Evolutionary conservation across 2,329 filamentous ascomycete genomes (phyloP).

Genomic region (Cladosporium oxysporum): DNA sequence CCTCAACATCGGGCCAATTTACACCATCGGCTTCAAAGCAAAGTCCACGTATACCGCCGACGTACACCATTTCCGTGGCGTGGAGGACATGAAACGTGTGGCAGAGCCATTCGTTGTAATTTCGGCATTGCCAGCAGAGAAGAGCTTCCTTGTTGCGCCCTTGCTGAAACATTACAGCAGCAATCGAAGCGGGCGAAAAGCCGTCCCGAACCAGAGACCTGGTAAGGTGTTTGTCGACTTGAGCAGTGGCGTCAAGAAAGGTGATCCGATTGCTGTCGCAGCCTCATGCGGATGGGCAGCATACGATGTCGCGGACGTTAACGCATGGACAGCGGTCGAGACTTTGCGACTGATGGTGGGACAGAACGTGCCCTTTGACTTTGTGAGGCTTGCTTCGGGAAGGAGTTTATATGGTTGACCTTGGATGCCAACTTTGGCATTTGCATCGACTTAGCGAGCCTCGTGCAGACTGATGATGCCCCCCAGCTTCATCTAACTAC

Average conservation of each 20-base stretch:
- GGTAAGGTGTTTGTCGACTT: conserved; percentile 79
- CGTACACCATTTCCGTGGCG: conserved; percentile 64
- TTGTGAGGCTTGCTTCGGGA: conserved; percentile 72
- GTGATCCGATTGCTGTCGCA: conserved; percentile 69
- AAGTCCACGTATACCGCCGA: conserved; percentile 62
- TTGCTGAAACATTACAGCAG: conserved; percentile 67
- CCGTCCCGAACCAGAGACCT: conserved; percentile 37
- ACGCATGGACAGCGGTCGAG: conserved; percentile 82
- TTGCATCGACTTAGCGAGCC: neutral
- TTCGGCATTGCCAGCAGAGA: conserved; percentile 75
- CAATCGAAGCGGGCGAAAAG: conserved; percentile 26
- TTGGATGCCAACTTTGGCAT: neutral
- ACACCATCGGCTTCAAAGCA: conserved; percentile 76
- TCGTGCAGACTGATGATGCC: neutral
- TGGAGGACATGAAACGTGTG: conserved; percentile 78
- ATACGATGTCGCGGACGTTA: conserved; percentile 77
- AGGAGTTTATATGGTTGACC: conserved; percentile 40
- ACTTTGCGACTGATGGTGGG: conserved; percentile 76
- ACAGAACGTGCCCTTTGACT: conserved; percentile 85
- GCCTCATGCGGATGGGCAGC: conserved; percentile 75
- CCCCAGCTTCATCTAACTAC: neutral
- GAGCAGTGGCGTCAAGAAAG: conserved; percentile 64
- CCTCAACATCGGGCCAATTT: conserved; percentile 74
- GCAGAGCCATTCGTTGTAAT: conserved; percentile 81
- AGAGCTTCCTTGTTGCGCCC: conserved; percentile 75